These are phyloP conservation scores for Fusarium siculi DNA, from an alignment of 2,329 filamentous ascomycete species.

Conservation along the genomic window DNA sequence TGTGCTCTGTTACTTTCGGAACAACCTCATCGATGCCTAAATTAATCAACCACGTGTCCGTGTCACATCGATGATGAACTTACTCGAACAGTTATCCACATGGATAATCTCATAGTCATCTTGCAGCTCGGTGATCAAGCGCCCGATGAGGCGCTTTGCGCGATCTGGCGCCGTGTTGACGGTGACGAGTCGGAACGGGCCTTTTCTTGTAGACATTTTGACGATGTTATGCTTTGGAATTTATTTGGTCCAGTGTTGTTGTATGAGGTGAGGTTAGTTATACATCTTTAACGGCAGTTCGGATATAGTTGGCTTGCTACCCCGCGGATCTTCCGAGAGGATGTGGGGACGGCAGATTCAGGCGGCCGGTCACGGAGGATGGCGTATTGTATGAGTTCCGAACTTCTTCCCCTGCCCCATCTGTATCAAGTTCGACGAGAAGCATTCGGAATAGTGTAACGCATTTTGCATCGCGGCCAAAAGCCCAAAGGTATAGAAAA, in stretches of 20 bases:
- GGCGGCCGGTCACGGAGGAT: neutral
- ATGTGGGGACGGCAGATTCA: neutral
- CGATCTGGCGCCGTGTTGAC: constrained; percentile 16
- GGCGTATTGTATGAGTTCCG: neutral
- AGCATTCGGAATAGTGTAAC: accelerated
- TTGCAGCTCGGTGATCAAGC: neutral
- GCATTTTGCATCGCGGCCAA: no score
- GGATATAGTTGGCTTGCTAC: neutral
- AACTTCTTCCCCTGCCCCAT: neutral
- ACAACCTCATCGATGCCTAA: constrained; percentile 14
- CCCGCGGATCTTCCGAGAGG: neutral
- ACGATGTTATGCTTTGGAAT: accelerated
- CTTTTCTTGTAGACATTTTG: constrained; percentile 4
- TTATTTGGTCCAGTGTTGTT: neutral
- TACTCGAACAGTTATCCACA: constrained; percentile 12
- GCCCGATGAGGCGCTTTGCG: constrained; percentile 11
- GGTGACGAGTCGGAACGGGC: neutral
- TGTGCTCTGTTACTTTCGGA: constrained; percentile 12
- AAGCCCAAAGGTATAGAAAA: neutral
- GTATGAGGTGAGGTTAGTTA: neutral
- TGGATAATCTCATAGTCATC: constrained; percentile 15
- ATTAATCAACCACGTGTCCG: accelerated
- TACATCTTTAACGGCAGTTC: neutral
- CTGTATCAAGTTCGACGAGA: neutral
- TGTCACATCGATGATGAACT: accelerated